Percentiles rank a stretch among this genome's conserved stretches.
Conservation (phyloP, 257 asterid species). For the Scutellaria minor region DNA sequence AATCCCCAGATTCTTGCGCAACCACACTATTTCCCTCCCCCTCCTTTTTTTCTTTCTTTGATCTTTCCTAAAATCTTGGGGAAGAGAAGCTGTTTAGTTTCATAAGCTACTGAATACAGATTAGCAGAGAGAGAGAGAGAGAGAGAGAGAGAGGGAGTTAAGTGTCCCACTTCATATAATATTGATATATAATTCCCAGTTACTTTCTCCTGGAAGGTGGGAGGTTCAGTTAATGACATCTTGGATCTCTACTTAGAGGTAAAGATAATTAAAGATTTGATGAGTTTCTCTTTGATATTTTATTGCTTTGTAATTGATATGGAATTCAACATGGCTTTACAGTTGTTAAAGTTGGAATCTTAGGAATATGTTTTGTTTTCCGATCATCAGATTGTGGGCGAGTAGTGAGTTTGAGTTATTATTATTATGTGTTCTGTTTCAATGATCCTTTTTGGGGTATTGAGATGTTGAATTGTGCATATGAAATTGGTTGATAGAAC, state of each 20-base stretch:
- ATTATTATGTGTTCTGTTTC: slow-evolving; percentile 13
- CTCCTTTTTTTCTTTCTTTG: too few relatives aligned
- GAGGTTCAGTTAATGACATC: slow-evolving; percentile 34
- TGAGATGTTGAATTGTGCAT: slow-evolving; percentile 21
- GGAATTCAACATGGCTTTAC: background rate
- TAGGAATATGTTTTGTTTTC: slow-evolving; percentile 7
- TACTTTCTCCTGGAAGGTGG: slow-evolving; percentile 38
- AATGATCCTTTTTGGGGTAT: background rate
- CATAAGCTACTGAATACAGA: background rate
- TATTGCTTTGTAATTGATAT: background rate
- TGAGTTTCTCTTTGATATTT: background rate
- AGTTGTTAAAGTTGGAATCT: slow-evolving; percentile 15
- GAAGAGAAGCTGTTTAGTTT: background rate
- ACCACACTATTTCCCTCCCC: background rate
- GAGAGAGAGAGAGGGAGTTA: too few relatives aligned
- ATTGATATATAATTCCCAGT: slow-evolving; percentile 15
- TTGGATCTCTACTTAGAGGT: slow-evolving; percentile 35
- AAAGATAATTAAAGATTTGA: background rate
- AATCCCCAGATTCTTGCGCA: slow-evolving; percentile 26
- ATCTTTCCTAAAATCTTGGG: slow-evolving; percentile 2
- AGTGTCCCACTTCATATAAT: slow-evolving; percentile 18
- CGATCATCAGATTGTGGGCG: slow-evolving; percentile 3
- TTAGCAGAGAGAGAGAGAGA: background rate
- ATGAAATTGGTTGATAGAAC: background rate
- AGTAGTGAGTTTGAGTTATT: slow-evolving; percentile 25